A percentile compares a stretch with the other conserved stretches of the same genome.
Evolutionary conservation across 2,329 filamentous ascomycete genomes (phyloP).

Genomic region (Sporothrix euskadiensis): DNA sequence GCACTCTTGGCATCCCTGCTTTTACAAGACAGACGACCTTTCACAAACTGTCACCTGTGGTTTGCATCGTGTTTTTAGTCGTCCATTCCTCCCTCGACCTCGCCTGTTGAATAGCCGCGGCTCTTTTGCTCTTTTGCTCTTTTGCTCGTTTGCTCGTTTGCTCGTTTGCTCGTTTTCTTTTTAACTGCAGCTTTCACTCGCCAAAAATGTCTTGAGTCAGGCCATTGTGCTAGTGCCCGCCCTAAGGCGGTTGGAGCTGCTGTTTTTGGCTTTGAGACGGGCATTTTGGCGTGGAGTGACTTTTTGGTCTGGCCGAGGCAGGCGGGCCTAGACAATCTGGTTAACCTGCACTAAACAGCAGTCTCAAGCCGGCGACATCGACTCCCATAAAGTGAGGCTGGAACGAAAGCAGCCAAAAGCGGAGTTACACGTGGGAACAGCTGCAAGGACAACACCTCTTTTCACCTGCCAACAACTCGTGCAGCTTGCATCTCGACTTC

Average conservation of each 20-base stretch:
- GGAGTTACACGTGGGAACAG: neutral
- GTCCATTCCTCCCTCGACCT: neutral
- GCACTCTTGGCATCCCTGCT: neutral
- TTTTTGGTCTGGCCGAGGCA: neutral
- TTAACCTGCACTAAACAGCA: neutral
- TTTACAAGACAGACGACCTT: neutral
- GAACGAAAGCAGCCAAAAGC: neutral
- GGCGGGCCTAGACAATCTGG: neutral
- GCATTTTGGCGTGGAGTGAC: slow-evolving; percentile 1
- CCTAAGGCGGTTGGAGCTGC: neutral
- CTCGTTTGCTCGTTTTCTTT: neutral
- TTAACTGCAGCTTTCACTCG: neutral
- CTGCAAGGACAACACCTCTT: neutral
- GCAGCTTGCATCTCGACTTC: neutral
- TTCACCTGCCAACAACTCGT: neutral
- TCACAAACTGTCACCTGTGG: neutral
- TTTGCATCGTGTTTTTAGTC: neutral
- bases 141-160: neutral
- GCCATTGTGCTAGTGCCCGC: neutral
- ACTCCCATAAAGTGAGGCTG: neutral
- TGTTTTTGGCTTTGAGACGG: neutral
- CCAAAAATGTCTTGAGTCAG: neutral
- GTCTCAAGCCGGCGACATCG: slow-evolving; percentile 7
- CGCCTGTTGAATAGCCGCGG: slow-evolving; percentile 13
- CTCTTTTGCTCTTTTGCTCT: neutral